Evolutionary conservation across 768 basidiomycete genomes (phyloP).

Genomic region (Hypsizygus marmoreus): DNA sequence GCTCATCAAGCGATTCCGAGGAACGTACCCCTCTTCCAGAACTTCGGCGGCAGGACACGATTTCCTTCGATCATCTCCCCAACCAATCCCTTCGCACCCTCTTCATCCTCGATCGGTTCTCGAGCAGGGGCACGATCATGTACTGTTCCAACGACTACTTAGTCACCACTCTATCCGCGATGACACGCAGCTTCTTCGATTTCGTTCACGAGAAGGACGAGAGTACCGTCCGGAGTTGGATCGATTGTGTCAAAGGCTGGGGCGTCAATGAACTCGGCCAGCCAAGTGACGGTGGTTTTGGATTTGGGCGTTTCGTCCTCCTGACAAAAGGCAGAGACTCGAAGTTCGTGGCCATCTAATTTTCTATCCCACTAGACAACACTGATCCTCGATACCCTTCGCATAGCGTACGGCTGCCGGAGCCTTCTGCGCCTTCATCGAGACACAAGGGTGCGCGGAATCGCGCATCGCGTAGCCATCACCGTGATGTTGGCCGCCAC

Average conservation of each 20-base stretch:
- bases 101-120: conserved; percentile 82
- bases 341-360: conserved; percentile 39
- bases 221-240: conserved; percentile 67
- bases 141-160: conserved; percentile 78
- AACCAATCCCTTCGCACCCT: conserved; percentile 74
- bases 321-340: conserved; percentile 63
- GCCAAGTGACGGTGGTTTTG: conserved; percentile 84
- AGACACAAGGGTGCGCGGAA: conserved; percentile 13
- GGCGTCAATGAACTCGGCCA: conserved; percentile 84
- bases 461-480: conserved; percentile 13
- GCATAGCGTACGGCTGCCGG: conserved; percentile 33
- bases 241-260: conserved; percentile 79
- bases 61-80: conserved; percentile 65
- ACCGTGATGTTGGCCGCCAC: conserved; percentile 16
- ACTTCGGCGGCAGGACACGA: conserved; percentile 23
- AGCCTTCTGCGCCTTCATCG: conserved; percentile 24
- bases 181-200: conserved; percentile 73
- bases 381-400: conserved; percentile 5
- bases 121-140: conserved; percentile 59
- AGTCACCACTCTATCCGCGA: conserved; percentile 55
- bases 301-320: conserved; percentile 71
- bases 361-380: background rate
- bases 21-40: conserved; percentile 20
- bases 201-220: conserved; percentile 71
- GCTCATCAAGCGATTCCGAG: conserved; percentile 16